Conservation (phyloP, 2,329 filamentous ascomycete species). For the Pestalotiopsis sp. region DNA sequence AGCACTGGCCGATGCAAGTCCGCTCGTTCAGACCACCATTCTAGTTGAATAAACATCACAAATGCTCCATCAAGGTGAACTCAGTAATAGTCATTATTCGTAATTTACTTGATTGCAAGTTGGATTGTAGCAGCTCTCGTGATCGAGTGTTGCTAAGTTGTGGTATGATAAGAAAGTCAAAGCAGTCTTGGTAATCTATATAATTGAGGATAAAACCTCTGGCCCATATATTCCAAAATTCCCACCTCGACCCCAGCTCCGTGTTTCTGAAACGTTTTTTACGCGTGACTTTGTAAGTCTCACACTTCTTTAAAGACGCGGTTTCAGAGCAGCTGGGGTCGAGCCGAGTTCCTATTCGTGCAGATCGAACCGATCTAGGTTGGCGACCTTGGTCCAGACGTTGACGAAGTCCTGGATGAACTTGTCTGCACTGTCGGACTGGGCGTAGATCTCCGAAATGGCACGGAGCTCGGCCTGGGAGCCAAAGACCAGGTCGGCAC, state of each 20-base stretch:
- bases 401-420: conserved; percentile 73
- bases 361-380: conserved; percentile 70
- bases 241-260: conserved; percentile 8
- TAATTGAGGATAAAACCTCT: background rate
- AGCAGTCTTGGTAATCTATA: conserved; percentile 1
- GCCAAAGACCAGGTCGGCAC: conserved; percentile 71
- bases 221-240: background rate
- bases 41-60: background rate
- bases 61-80: background rate
- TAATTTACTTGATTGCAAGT: background rate
- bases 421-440: conserved; percentile 60
- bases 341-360: conserved; percentile 12
- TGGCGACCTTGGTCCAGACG: conserved; percentile 77
- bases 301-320: background rate
- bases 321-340: conserved; percentile 4
- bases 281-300: background rate
- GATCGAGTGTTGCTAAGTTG: background rate
- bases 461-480: conserved; percentile 76
- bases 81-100: background rate
- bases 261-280: background rate
- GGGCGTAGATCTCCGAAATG: conserved; percentile 70
- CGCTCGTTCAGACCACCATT: no score
- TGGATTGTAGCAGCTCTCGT: background rate
- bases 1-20: no score
- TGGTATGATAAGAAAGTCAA: background rate